Conservation (phyloP, 2,329 filamentous ascomycete genomes). For the Tolypocladium tundrense region DNA sequence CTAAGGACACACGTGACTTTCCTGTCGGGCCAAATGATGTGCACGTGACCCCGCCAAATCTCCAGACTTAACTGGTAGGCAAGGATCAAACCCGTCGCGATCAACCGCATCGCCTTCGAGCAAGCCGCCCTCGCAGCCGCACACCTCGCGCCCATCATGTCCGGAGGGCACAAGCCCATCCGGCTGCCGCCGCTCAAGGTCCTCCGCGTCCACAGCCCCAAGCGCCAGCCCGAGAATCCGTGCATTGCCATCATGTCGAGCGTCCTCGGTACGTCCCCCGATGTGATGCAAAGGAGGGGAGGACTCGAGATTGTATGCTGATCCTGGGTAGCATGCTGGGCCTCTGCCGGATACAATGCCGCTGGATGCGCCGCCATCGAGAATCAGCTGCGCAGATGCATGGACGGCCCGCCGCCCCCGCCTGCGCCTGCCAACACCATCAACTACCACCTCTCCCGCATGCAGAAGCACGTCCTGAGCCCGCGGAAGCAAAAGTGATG, state of each 20-base stretch:
- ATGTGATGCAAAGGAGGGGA: not conserved
- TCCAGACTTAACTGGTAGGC: not conserved
- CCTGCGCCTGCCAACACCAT: slow-evolving; percentile 58
- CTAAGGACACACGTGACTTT: not conserved
- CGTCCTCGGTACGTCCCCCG: slow-evolving; percentile 36
- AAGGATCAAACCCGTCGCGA: not conserved
- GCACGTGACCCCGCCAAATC: slow-evolving; percentile 1
- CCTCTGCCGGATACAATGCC: slow-evolving; percentile 61
- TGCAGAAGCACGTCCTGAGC: slow-evolving; percentile 56
- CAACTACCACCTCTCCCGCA: slow-evolving; percentile 85
- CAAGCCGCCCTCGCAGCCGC: not conserved
- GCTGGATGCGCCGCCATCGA: slow-evolving; percentile 49
- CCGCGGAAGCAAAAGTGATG: slow-evolving; percentile 23
- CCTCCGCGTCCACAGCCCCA: slow-evolving; percentile 44
- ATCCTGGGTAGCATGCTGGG: slow-evolving; percentile 61
- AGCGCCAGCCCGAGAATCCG: slow-evolving; percentile 37
- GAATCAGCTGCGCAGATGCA: slow-evolving; percentile 53
- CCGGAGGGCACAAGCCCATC: slow-evolving; percentile 37
- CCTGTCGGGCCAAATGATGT: not conserved
- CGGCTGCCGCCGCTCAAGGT: slow-evolving; percentile 46
- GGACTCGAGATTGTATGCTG: not conserved
- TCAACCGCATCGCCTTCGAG: not conserved
- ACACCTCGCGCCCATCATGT: slow-evolving; percentile 23
- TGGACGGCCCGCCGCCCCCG: slow-evolving; percentile 62
- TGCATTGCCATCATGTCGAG: slow-evolving; percentile 47